Evolutionary conservation across 768 basidiomycete genomes (phyloP).

Genomic region (Psilocybe cyanescens): DNA sequence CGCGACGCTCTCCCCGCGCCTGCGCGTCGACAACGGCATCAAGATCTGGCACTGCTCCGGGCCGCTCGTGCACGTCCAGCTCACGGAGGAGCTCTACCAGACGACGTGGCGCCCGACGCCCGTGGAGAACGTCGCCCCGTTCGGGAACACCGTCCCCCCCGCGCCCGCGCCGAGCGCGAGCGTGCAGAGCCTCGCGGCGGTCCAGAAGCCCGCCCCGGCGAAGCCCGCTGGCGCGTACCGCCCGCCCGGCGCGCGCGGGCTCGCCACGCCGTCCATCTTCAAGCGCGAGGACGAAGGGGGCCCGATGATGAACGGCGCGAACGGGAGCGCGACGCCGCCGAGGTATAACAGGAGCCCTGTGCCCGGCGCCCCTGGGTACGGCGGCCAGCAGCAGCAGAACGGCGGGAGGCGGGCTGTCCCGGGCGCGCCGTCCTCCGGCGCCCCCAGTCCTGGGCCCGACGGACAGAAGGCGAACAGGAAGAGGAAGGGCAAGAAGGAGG

Average conservation of each 20-base stretch:
- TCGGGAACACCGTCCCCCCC: slow-evolving; percentile 67
- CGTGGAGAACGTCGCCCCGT: slow-evolving; percentile 66
- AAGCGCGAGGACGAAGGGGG: slow-evolving; percentile 93
- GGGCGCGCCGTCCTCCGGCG: slow-evolving; percentile 56
- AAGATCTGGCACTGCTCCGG: slow-evolving; percentile 96
- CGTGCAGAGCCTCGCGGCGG: slow-evolving; percentile 50
- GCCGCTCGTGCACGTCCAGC: slow-evolving; percentile 82
- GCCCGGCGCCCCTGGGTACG: slow-evolving; percentile 50
- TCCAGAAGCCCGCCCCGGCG: slow-evolving; percentile 55
- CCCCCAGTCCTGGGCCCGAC: slow-evolving; percentile 48
- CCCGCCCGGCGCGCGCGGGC: slow-evolving; percentile 91
- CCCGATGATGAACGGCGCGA: slow-evolving; percentile 47
- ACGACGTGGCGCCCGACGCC: slow-evolving; percentile 79
- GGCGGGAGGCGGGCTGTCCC: slow-evolving; percentile 67
- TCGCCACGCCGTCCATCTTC: slow-evolving; percentile 86
- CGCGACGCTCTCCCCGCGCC: slow-evolving; percentile 91
- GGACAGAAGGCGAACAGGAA: slow-evolving; percentile 60
- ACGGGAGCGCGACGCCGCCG: slow-evolving; percentile 65
- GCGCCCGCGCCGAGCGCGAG: slow-evolving; percentile 69
- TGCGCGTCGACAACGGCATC: slow-evolving; percentile 97
- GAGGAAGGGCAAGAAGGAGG: slow-evolving; percentile 51
- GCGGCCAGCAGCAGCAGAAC: slow-evolving; percentile 35
- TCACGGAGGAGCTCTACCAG: slow-evolving; percentile 90
- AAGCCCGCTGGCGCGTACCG: slow-evolving; percentile 90
- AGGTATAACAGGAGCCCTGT: slow-evolving; percentile 64